phyloP scores from a whole-genome alignment of 1,284 basidiomycete species.

The Puccinia polysora region DNA sequence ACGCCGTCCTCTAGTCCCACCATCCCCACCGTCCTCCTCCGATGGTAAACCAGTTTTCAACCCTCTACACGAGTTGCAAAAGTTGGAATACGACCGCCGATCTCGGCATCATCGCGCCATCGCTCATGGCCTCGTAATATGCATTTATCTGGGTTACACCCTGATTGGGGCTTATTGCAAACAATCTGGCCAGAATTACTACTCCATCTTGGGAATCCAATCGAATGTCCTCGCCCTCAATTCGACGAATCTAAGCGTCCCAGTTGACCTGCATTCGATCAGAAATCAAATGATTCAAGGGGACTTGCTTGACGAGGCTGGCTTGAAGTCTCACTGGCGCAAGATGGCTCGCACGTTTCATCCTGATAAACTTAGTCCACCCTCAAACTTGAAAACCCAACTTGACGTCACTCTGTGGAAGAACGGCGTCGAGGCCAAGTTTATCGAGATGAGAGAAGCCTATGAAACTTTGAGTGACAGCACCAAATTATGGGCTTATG shows the following conservation, averaged over 20 bases:
- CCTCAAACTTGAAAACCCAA: slow-evolving; percentile 8
- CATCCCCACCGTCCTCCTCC: background rate
- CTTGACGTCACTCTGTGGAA: slow-evolving; percentile 13
- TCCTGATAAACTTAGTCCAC: slow-evolving; percentile 37
- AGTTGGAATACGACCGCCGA: slow-evolving; percentile 2
- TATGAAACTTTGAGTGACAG: slow-evolving; percentile 36
- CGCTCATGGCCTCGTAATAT: slow-evolving; percentile 25
- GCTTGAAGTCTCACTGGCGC: slow-evolving; percentile 35
- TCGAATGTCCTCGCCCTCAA: slow-evolving; percentile 25
- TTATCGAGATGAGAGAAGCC: slow-evolving; percentile 31
- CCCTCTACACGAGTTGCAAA: slow-evolving; percentile 22
- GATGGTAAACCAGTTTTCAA: slow-evolving; percentile 25
- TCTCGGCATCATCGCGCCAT: slow-evolving; percentile 8
- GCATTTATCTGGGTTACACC: slow-evolving; percentile 21
- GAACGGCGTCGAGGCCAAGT: slow-evolving; percentile 15
- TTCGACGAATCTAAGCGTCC: background rate
- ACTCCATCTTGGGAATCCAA: slow-evolving; percentile 26
- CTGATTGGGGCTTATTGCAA: slow-evolving; percentile 8
- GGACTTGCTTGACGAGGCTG: slow-evolving; percentile 20
- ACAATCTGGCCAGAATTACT: slow-evolving; percentile 21
- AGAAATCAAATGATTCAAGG: slow-evolving; percentile 2
- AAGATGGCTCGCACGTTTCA: slow-evolving; percentile 27
- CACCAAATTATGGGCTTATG: slow-evolving; percentile 35
- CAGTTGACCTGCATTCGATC: background rate
- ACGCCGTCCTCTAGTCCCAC: slow-evolving; percentile 3